Conservation (phyloP, 83 land plant species). For the Isoetes engelmannii region DNA sequence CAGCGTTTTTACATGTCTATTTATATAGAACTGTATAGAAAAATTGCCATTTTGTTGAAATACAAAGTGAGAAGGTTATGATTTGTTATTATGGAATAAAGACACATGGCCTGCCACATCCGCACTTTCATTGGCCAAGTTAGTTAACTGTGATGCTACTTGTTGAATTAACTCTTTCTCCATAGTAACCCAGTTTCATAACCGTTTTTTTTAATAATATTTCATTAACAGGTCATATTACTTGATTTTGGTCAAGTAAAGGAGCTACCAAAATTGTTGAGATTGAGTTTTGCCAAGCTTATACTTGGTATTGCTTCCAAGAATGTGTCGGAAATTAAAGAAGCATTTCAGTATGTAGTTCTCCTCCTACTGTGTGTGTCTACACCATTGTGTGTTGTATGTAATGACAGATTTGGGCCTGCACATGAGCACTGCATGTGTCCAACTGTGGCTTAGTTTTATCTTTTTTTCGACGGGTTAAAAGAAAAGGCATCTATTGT, state of each 20-base stretch:
- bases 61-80: too few species aligned
- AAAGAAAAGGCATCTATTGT: not conserved
- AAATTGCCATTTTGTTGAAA: too few species aligned
- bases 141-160: too few species aligned
- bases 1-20: too few species aligned
- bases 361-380: not conserved
- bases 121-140: too few species aligned
- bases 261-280: slow-evolving; percentile 55
- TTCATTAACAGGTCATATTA: slow-evolving; percentile 58
- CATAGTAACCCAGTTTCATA: too few species aligned
- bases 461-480: not conserved
- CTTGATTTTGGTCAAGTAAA: slow-evolving; percentile 97
- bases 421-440: not conserved
- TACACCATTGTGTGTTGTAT: not conserved
- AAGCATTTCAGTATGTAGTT: slow-evolving; percentile 47
- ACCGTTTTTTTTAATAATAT: too few species aligned
- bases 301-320: slow-evolving; percentile 67
- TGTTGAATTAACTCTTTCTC: too few species aligned
- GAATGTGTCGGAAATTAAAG: slow-evolving; percentile 43
- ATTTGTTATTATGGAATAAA: too few species aligned
- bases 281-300: slow-evolving; percentile 73
- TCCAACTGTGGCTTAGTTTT: not conserved
- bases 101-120: too few species aligned
- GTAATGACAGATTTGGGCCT: not conserved
- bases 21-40: too few species aligned